Evolutionary conservation across 306 rosid genomes (phyloP).

Genomic region (Coriaria nepalensis): DNA sequence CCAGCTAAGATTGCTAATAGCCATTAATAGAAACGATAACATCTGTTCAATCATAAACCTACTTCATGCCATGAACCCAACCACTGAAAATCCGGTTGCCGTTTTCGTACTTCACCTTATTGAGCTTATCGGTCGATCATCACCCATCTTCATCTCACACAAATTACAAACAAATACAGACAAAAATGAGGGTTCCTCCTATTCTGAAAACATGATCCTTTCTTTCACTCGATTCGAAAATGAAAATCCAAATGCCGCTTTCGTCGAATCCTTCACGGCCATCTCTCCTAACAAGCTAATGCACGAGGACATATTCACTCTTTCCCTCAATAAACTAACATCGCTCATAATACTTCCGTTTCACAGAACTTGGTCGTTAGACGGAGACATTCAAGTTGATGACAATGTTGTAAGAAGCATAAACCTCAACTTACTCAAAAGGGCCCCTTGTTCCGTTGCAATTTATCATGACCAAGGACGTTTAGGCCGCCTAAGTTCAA

Average conservation of each 20-base stretch:
- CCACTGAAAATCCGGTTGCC: conserved; percentile 17
- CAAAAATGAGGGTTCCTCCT: background rate
- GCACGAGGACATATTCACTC: conserved; percentile 53
- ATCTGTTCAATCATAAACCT: conserved; percentile 21
- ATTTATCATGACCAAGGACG: conserved; percentile 33
- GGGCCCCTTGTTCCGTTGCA: conserved; percentile 64
- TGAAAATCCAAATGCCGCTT: conserved; percentile 17
- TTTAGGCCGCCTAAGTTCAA: conserved; percentile 14
- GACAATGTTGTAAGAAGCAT: conserved; percentile 29
- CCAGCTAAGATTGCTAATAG: conserved; percentile 27
- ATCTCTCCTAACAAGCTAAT: conserved; percentile 42
- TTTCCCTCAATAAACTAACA: conserved; percentile 46
- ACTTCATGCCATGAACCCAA: conserved; percentile 32
- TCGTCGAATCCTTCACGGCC: conserved; percentile 33
- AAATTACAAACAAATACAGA: conserved; percentile 19
- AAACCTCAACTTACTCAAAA: conserved; percentile 30
- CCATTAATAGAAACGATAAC: conserved; percentile 26
- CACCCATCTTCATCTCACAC: conserved; percentile 39
- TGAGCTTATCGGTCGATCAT: conserved; percentile 38
- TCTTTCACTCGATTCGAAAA: conserved; percentile 27
- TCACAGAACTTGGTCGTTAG: conserved; percentile 37
- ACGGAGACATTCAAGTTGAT: conserved; percentile 34
- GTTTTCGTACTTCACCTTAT: conserved; percentile 37
- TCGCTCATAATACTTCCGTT: conserved; percentile 53
- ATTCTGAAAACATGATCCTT: conserved; percentile 19